Evolutionary conservation across 805 yeast species (phyloP).

Genomic region (Starmerella apis): DNA sequence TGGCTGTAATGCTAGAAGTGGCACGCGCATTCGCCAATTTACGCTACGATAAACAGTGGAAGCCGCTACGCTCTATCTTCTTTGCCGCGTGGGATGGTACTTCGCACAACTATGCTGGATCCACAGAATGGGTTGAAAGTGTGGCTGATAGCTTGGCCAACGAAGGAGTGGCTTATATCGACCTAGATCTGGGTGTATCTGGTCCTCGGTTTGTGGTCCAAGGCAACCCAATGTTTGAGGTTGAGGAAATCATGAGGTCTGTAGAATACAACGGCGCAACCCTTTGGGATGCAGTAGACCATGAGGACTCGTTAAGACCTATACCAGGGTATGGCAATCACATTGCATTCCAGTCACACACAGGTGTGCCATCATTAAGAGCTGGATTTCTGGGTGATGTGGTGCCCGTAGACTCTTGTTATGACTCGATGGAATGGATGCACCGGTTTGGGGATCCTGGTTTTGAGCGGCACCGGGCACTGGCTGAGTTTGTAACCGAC

Average conservation of each 20-base stretch:
- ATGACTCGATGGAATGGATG: slow-evolving; percentile 54
- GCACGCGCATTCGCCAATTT: slow-evolving; percentile 57
- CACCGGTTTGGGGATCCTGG: slow-evolving; percentile 44
- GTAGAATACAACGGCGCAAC: slow-evolving; percentile 28
- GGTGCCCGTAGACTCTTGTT: slow-evolving; percentile 48
- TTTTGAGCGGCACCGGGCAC: slow-evolving; percentile 44
- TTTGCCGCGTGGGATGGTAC: slow-evolving; percentile 79
- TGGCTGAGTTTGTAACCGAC: slow-evolving; percentile 47
- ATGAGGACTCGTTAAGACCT: slow-evolving; percentile 9
- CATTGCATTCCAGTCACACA: slow-evolving; percentile 51
- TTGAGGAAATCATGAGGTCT: slow-evolving; percentile 41
- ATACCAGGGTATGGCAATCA: slow-evolving; percentile 42
- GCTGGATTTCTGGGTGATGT: slow-evolving; percentile 39
- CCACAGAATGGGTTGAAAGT: slow-evolving; percentile 63
- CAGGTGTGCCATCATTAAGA: slow-evolving; percentile 63
- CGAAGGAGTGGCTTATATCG: slow-evolving; percentile 62
- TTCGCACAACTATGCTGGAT: slow-evolving; percentile 71
- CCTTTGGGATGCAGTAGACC: slow-evolving; percentile 12
- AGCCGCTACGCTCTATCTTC: slow-evolving; percentile 69
- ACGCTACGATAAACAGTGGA: slow-evolving; percentile 60
- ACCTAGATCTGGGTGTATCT: slow-evolving; percentile 50
- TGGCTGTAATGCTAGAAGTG: slow-evolving; percentile 59
- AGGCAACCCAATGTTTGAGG: slow-evolving; percentile 47
- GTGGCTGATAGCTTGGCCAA: slow-evolving; percentile 43
- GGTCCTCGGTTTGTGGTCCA: slow-evolving; percentile 44